phyloP scores from a whole-genome alignment of 2,329 filamentous ascomycete species.

The Chrysoporthe cubensis region DNA sequence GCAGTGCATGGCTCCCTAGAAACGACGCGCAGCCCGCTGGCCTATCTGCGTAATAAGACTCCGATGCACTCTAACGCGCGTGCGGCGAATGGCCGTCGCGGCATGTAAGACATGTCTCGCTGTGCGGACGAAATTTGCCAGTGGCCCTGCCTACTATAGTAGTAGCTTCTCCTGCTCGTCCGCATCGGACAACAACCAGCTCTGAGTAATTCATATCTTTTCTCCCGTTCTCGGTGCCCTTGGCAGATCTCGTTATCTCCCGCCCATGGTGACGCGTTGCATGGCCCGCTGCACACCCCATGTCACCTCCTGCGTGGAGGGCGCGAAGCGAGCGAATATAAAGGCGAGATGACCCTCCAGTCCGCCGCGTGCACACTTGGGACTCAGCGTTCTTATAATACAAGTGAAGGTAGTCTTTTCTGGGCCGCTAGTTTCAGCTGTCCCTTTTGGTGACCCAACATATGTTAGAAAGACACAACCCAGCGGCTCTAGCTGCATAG shows the following conservation, averaged over 20 bases:
- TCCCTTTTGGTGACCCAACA: background rate
- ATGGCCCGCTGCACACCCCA: background rate
- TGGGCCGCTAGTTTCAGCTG: background rate
- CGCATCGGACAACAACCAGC: too few species aligned
- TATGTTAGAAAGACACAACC: too few species aligned
- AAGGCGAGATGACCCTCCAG: background rate
- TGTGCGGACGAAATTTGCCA: background rate
- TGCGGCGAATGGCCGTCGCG: background rate
- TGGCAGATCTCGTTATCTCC: background rate
- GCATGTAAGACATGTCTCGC: background rate
- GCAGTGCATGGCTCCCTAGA: background rate
- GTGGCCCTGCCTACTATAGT: too few species aligned
- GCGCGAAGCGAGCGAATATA: background rate
- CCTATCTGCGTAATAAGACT: background rate
- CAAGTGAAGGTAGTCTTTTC: background rate
- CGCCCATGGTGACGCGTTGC: background rate
- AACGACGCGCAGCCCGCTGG: background rate
- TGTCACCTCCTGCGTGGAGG: background rate
- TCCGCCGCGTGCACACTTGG: background rate
- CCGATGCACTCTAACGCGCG: background rate
- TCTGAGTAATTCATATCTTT: background rate
- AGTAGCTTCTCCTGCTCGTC: too few species aligned
- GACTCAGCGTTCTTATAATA: background rate
- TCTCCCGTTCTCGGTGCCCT: background rate
- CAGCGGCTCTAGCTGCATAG: too few species aligned